These are phyloP conservation scores for Aegilops bicornis DNA, from an alignment of 176 grass and related monocot genomes.

Conservation along the genomic window DNA sequence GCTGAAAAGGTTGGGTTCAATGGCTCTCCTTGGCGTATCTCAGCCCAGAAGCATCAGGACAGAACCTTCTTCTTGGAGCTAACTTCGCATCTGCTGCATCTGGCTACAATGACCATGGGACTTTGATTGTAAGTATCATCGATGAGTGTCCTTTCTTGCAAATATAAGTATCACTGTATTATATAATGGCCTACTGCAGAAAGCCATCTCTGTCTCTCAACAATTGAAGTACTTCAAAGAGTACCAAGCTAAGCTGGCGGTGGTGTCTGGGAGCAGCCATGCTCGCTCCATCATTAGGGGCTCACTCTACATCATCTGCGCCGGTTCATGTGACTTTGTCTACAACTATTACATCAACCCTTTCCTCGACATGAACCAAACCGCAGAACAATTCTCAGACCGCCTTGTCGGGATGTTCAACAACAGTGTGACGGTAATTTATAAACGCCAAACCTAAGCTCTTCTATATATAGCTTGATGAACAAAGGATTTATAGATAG, in stretches of 20 bases:
- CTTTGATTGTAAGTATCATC: not conserved
- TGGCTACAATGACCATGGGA: conserved; percentile 40
- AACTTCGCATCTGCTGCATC: conserved; percentile 88
- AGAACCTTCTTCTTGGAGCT: conserved; percentile 74
- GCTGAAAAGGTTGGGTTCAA: conserved; percentile 75
- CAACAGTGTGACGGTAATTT: conserved; percentile 44
- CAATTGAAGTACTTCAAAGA: conserved; percentile 70
- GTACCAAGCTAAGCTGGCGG: conserved; percentile 59
- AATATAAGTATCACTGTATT: not conserved
- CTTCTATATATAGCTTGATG: too few species aligned
- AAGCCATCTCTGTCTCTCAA: conserved; percentile 66
- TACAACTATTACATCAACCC: conserved; percentile 95
- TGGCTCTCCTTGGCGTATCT: conserved; percentile 69
- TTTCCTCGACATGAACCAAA: conserved; percentile 52
- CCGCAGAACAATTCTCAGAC: conserved; percentile 59
- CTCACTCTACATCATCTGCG: conserved; percentile 67
- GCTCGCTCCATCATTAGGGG: conserved; percentile 45
- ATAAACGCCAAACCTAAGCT: not conserved
- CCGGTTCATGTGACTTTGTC: conserved; percentile 57
- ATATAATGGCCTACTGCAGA: conserved; percentile 27
- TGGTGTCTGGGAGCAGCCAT: conserved; percentile 40
- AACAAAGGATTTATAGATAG: not conserved
- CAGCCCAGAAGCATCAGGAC: conserved; percentile 69
- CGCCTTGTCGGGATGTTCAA: conserved; percentile 60
- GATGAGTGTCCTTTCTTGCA: not conserved